These are phyloP conservation scores for Diaporthe caulivora DNA, from an alignment of 2,329 filamentous ascomycete genomes.

Conservation along the genomic window DNA sequence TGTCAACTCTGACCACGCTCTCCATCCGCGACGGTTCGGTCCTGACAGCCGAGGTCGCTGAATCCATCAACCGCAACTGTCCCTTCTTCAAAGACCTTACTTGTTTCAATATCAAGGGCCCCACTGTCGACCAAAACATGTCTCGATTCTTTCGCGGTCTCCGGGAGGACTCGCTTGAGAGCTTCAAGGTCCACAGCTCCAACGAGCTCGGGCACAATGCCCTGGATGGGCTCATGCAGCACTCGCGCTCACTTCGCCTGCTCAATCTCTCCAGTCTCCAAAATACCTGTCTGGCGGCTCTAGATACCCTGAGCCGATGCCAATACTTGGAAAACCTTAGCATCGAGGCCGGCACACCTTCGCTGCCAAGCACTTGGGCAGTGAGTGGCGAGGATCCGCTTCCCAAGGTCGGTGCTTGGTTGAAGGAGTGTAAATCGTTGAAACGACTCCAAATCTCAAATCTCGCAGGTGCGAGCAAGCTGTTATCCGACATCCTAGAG, in stretches of 20 bases:
- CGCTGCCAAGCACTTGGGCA: constrained; percentile 42
- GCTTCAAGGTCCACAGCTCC: constrained; percentile 69
- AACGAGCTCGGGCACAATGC: constrained; percentile 67
- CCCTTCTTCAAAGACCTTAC: constrained; percentile 71
- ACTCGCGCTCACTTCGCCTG: constrained; percentile 51
- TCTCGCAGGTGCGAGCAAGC: constrained; percentile 64
- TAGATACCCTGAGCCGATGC: constrained; percentile 50
- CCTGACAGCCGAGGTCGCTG: constrained; percentile 66
- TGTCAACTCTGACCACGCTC: constrained; percentile 70
- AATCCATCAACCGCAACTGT: constrained; percentile 68
- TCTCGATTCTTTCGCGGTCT: constrained; percentile 70
- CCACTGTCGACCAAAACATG: constrained; percentile 68
- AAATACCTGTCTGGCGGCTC: constrained; percentile 44
- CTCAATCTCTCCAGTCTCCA: constrained; percentile 50
- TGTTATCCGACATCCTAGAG: constrained; percentile 61
- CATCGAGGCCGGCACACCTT: constrained; percentile 47
- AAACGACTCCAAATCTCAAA: constrained; percentile 62
- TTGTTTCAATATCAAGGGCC: constrained; percentile 61
- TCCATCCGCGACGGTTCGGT: constrained; percentile 72
- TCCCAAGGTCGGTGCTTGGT: constrained; percentile 48
- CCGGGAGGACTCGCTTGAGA: constrained; percentile 66
- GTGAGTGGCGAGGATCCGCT: constrained; percentile 43
- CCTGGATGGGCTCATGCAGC: constrained; percentile 64
- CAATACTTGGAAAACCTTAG: constrained; percentile 50
- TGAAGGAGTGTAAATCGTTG: constrained; percentile 58